phyloP scores from a whole-genome alignment of 345 rosid species.

The Salix purpurea region DNA sequence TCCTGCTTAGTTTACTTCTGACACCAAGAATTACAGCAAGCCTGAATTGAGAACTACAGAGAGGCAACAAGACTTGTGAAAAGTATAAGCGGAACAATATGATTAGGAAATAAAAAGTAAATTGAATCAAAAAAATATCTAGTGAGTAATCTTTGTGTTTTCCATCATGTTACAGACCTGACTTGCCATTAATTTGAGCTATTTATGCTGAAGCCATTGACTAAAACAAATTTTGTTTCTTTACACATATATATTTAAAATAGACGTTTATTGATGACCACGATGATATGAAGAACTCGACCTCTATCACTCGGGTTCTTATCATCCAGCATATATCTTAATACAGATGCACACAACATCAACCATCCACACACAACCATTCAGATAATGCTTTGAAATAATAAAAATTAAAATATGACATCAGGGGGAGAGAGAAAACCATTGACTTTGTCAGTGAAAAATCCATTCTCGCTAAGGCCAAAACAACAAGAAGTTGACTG shows the following conservation, averaged over 20 bases:
- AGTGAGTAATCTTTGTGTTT: not conserved
- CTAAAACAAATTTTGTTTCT: not conserved
- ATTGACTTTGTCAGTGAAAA: not conserved
- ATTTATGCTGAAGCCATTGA: not conserved
- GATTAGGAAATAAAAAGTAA: not conserved
- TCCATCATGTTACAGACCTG: not conserved
- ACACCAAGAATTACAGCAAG: not conserved
- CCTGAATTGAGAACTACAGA: not conserved
- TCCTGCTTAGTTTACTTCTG: not conserved
- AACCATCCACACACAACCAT: not conserved
- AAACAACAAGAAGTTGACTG: not conserved
- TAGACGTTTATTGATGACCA: not conserved
- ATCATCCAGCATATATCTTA: not conserved
- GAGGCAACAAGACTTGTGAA: not conserved
- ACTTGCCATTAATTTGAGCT: not conserved
- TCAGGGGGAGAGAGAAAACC: not conserved
- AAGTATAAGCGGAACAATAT: not conserved
- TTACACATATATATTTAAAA: not conserved
- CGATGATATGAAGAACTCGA: not conserved
- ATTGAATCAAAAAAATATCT: not conserved
- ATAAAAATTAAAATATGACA: not conserved
- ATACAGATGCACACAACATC: not conserved
- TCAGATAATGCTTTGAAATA: not conserved
- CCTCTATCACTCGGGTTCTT: not conserved
- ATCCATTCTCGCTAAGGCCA: not conserved